phyloP scores from a whole-genome alignment of 164 flowering plant genomes.

The Hamamelis virginiana region DNA sequence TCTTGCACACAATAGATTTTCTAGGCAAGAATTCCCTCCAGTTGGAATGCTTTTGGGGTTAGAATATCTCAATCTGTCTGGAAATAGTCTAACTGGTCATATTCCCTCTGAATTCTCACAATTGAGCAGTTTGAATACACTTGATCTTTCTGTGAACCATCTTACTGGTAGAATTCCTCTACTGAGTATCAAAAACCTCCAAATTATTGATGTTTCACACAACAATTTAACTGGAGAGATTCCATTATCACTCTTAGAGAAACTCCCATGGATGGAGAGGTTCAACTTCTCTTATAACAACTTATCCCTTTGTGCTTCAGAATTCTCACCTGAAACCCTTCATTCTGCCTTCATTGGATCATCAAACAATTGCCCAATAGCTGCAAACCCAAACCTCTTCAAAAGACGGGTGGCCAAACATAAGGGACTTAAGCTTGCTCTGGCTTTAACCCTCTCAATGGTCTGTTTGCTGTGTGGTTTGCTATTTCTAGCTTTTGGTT shows the following conservation, averaged over 20 bases:
- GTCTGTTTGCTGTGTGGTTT: constrained; percentile 53
- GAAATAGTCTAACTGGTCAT: constrained; percentile 40
- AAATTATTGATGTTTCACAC: constrained; percentile 57
- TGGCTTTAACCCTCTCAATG: constrained; percentile 52
- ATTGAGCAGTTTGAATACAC: constrained; percentile 41
- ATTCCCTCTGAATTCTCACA: constrained; percentile 50
- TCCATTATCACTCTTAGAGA: constrained; percentile 37
- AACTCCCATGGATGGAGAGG: constrained; percentile 53
- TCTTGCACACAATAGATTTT: constrained; percentile 72
- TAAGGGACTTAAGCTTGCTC: constrained; percentile 51
- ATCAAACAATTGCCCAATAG: constrained; percentile 60
- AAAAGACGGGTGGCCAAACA: constrained; percentile 32
- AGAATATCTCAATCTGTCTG: constrained; percentile 75
- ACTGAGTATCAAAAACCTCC: constrained; percentile 35
- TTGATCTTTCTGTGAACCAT: constrained; percentile 72
- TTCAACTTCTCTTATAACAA: constrained; percentile 78
- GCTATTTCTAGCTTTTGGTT: constrained; percentile 62
- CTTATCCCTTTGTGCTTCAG: constrained; percentile 53
- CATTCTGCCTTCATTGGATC: constrained; percentile 55
- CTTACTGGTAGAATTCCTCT: constrained; percentile 56
- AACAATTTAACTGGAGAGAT: constrained; percentile 69
- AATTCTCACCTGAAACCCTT: constrained; percentile 34
- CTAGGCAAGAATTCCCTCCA: constrained; percentile 45
- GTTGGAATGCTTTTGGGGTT: constrained; percentile 36
- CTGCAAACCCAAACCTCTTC: constrained; percentile 54